Conservation (phyloP, 1,139 yeast genomes). For the Pichia sp. region DNA sequence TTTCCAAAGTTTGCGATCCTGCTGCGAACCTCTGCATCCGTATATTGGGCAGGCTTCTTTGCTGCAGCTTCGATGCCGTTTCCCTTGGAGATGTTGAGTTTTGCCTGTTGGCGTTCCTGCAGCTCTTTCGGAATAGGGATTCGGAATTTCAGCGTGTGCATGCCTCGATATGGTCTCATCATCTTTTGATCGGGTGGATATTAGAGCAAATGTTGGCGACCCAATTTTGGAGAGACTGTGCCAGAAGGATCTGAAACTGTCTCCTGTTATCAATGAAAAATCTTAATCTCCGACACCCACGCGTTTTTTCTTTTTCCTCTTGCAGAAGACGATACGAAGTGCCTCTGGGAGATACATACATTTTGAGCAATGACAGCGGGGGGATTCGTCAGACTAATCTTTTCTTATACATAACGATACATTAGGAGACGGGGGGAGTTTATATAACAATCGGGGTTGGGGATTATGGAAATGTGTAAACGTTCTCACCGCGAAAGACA, state of each 20-base stretch:
- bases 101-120: not conserved
- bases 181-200: too few relatives aligned
- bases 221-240: too few relatives aligned
- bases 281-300: not conserved
- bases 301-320: not conserved
- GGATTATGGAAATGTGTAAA: too few relatives aligned
- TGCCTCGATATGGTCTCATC: not conserved
- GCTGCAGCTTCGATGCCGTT: not conserved
- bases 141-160: not conserved
- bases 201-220: too few relatives aligned
- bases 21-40: constrained; percentile 1
- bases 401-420: not conserved
- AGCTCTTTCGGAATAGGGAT: not conserved
- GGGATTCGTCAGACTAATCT: not conserved
- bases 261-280: not conserved
- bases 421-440: not conserved
- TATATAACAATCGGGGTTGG: not conserved
- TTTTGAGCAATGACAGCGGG: too few relatives aligned
- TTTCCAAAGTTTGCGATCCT: not conserved
- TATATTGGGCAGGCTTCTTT: not conserved
- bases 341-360: too few relatives aligned
- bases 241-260: too few relatives aligned
- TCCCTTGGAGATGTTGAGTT: not conserved
- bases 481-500: too few relatives aligned
- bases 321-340: too few relatives aligned